phyloP scores from a whole-genome alignment of 148 eudicot genomes.

The Rhododendron henanense region DNA sequence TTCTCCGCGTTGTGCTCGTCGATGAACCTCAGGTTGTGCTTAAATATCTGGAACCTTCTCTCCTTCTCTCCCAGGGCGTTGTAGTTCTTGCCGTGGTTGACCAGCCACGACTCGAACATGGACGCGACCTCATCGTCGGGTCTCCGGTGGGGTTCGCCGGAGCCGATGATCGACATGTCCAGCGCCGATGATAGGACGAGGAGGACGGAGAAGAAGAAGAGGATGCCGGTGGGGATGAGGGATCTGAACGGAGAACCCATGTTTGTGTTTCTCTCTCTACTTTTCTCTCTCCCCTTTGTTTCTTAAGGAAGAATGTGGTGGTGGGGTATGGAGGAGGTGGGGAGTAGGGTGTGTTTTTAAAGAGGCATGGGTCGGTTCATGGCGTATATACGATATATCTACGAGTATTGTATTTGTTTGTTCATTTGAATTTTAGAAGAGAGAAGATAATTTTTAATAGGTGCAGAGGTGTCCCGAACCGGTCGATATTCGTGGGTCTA shows the following conservation, averaged over 20 bases:
- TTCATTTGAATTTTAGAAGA: not conserved
- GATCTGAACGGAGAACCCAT: constrained; percentile 1
- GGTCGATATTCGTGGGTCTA: too few relatives aligned
- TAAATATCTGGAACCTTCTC: constrained; percentile 53
- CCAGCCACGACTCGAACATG: constrained; percentile 65
- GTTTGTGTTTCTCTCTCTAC: not conserved
- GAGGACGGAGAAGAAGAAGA: constrained; percentile 18
- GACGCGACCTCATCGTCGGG: constrained; percentile 46
- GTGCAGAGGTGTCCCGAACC: too few relatives aligned
- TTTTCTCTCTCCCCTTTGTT: not conserved
- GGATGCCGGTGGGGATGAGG: not conserved
- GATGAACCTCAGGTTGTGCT: constrained; percentile 53
- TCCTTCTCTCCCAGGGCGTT: constrained; percentile 66
- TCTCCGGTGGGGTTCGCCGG: constrained; percentile 22
- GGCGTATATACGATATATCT: not conserved
- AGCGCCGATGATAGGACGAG: constrained; percentile 24
- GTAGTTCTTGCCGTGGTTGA: constrained; percentile 53
- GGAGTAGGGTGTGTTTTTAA: not conserved
- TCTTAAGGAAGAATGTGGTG: not conserved
- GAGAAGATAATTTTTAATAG: not conserved
- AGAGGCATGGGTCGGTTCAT: not conserved
- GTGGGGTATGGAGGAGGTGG: not conserved
- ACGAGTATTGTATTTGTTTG: not conserved
- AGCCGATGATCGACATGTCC: constrained; percentile 42
- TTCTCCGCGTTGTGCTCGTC: constrained; percentile 59